These are phyloP conservation scores for Erodium texanum DNA, from an alignment of 441 rosid species.

Conservation along the genomic window DNA sequence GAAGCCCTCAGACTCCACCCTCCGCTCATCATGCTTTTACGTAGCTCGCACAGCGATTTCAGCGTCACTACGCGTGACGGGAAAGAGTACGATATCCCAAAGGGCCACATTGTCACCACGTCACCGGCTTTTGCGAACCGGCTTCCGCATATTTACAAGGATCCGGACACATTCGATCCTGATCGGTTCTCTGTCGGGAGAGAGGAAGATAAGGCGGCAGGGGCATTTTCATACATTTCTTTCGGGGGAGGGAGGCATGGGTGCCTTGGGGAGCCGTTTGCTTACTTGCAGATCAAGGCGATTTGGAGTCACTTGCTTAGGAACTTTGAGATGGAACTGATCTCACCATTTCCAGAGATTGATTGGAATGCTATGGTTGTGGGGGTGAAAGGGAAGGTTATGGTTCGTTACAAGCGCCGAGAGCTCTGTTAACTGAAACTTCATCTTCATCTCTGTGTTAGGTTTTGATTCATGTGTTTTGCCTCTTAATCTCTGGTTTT, in stretches of 20 bases:
- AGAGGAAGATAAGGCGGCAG: conserved; percentile 91
- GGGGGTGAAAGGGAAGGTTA: conserved; percentile 91
- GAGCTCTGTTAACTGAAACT: conserved; percentile 37
- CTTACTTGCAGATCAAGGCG: conserved; percentile 97
- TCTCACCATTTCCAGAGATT: conserved; percentile 89
- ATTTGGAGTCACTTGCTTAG: conserved; percentile 97
- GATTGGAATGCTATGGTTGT: conserved; percentile 99
- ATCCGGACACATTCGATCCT: conserved; percentile 83
- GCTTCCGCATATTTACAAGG: conserved; percentile 65
- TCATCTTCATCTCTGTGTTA: neutral
- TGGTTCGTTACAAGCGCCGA: conserved; percentile 86
- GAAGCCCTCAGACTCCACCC: conserved; percentile 98
- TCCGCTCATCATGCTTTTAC: conserved; percentile 83
- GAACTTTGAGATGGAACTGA: conserved; percentile 78
- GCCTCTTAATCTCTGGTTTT: no score
- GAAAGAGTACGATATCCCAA: conserved; percentile 77
- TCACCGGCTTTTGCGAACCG: conserved; percentile 98
- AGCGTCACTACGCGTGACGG: conserved; percentile 74
- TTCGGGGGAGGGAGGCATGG: conserved; percentile 99
- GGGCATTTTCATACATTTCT: conserved; percentile 77
- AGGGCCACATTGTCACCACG: conserved; percentile 90
- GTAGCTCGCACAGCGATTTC: conserved; percentile 81
- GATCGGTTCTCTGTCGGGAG: conserved; percentile 75
- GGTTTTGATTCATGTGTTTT: no score
- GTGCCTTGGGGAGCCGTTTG: conserved; percentile 96